Evolutionary conservation across 441 rosid genomes (phyloP).

Genomic region (Eutrema salsugineum): DNA sequence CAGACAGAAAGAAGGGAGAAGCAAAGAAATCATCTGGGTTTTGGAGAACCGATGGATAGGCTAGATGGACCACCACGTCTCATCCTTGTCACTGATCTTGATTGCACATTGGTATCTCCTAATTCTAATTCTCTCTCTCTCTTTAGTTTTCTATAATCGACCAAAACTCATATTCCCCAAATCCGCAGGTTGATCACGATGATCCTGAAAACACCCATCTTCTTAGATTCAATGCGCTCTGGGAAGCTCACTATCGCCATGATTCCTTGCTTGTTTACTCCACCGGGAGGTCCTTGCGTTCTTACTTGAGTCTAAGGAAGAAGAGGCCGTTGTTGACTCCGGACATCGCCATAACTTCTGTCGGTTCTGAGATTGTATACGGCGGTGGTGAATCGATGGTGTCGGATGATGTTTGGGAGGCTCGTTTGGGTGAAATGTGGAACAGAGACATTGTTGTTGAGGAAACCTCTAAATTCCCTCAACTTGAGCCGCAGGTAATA

Average conservation of each 20-base stretch:
- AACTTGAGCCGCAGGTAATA: conserved; percentile 55
- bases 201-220: conserved; percentile 56
- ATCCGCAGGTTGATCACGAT: conserved; percentile 56
- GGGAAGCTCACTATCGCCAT: conserved; percentile 78
- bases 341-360: conserved; percentile 61
- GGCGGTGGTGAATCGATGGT: conserved; percentile 51
- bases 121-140: too few relatives aligned
- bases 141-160: too few relatives aligned
- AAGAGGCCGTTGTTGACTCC: conserved; percentile 71
- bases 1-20: background rate
- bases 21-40: background rate
- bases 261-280: conserved; percentile 81
- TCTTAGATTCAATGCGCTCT: conserved; percentile 73
- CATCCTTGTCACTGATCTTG: conserved; percentile 66
- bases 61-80: conserved; percentile 44
- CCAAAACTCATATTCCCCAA: too few relatives aligned
- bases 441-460: conserved; percentile 42
- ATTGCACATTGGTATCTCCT: conserved; percentile 49
- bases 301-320: conserved; percentile 50
- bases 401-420: conserved; percentile 49
- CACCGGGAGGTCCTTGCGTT: conserved; percentile 74
- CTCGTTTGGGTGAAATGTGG: conserved; percentile 45
- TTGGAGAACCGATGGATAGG: conserved; percentile 40
- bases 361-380: conserved; percentile 66
- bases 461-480: conserved; percentile 53